These are phyloP conservation scores for Flaveria sonorensis DNA, from an alignment of 129 eudicot species.

Conservation along the genomic window DNA sequence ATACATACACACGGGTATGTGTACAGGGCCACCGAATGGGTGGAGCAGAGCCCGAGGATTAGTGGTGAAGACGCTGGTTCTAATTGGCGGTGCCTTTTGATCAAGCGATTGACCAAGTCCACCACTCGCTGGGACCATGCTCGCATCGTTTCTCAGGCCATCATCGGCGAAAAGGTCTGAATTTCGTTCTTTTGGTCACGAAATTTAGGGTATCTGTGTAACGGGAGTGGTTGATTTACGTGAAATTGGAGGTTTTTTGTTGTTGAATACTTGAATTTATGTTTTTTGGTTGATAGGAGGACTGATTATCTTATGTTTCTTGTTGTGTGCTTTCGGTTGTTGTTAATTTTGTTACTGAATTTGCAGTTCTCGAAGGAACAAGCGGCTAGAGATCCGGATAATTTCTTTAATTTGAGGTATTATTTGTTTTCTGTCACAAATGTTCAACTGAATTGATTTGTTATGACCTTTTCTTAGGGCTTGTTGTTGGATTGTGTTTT, in stretches of 20 bases:
- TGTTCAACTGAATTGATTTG: not conserved
- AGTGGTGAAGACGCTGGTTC: slow-evolving; percentile 64
- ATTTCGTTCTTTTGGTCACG: not conserved
- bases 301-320: not conserved
- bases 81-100: slow-evolving; percentile 88
- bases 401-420: slow-evolving; percentile 84
- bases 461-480: not conserved
- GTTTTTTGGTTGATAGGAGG: not conserved
- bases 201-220: too few species aligned
- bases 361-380: slow-evolving; percentile 70
- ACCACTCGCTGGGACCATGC: slow-evolving; percentile 99
- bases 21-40: slow-evolving; percentile 57
- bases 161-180: slow-evolving; percentile 78
- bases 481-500: slow-evolving; percentile 1
- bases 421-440: not conserved
- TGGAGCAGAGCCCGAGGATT: slow-evolving; percentile 82
- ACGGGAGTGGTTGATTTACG: not conserved
- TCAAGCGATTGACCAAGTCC: slow-evolving; percentile 88
- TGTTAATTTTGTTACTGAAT: slow-evolving; percentile 21
- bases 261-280: not conserved
- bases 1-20: slow-evolving; percentile 35
- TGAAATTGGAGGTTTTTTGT: not conserved
- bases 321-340: not conserved
- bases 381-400: slow-evolving; percentile 78
- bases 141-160: slow-evolving; percentile 76